phyloP scores from a whole-genome alignment of 345 rosid genomes.

The Excoecaria agallocha region DNA sequence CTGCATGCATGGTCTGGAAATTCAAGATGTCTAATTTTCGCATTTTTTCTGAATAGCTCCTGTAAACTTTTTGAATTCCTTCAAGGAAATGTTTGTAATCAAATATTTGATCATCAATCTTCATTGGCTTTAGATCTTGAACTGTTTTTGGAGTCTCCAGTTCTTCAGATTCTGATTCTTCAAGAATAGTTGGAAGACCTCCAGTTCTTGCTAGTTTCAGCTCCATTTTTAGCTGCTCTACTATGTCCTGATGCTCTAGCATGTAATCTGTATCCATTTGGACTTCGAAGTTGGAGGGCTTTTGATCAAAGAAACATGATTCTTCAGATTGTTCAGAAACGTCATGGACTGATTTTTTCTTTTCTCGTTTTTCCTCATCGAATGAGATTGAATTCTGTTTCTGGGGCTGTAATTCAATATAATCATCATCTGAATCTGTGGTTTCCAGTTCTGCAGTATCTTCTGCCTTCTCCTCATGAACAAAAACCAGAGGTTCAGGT shows the following conservation, averaged over 20 bases:
- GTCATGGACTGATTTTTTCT: constrained; percentile 11
- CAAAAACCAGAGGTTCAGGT: constrained; percentile 20
- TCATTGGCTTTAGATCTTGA: constrained; percentile 52
- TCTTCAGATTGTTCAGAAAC: constrained; percentile 23
- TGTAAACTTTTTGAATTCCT: constrained; percentile 64
- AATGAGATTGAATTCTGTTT: constrained; percentile 23
- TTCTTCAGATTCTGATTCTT: constrained; percentile 56
- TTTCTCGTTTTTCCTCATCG: constrained; percentile 10
- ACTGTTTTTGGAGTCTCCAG: constrained; percentile 23
- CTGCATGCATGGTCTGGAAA: constrained; percentile 70
- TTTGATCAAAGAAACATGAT: constrained; percentile 6
- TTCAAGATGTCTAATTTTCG: constrained; percentile 68
- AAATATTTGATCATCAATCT: constrained; percentile 40
- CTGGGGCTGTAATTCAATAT: constrained; percentile 41
- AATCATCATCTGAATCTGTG: constrained; percentile 44
- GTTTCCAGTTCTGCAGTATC: constrained; percentile 13
- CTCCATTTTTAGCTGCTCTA: constrained; percentile 64
- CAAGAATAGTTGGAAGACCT: constrained; percentile 76
- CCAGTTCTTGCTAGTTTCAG: constrained; percentile 60
- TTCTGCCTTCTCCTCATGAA: background rate
- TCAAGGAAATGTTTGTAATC: constrained; percentile 47
- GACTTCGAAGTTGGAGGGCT: constrained; percentile 20
- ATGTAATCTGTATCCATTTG: constrained; percentile 35
- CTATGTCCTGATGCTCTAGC: constrained; percentile 51
- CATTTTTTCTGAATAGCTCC: constrained; percentile 63